Conservation (phyloP, 1,284 basidiomycete genomes). For the Tetrapyrgos nigripes region DNA sequence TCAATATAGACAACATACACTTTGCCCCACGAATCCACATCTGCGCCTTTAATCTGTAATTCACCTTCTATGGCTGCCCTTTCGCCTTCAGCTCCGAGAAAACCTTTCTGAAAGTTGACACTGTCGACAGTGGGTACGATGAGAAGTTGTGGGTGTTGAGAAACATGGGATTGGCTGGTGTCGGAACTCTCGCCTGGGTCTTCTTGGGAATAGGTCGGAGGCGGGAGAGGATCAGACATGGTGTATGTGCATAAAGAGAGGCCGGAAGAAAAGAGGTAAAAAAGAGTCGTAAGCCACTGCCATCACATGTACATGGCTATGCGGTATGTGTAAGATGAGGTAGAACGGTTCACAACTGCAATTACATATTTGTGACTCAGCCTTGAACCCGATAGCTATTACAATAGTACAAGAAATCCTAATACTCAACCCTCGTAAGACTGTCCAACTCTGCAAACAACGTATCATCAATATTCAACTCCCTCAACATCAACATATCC, state of each 20-base stretch:
- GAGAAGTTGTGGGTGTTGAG: constrained; percentile 59
- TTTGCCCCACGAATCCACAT: constrained; percentile 63
- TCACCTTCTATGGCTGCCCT: constrained; percentile 83
- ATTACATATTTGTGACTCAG: no score
- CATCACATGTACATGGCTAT: constrained; percentile 6
- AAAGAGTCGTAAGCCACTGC: neutral
- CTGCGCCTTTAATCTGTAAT: constrained; percentile 76
- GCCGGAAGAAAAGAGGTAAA: constrained; percentile 6
- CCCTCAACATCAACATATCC: constrained; percentile 70
- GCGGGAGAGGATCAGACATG: constrained; percentile 47
- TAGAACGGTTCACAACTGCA: constrained; percentile 31
- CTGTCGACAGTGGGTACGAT: constrained; percentile 70
- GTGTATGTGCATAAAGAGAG: constrained; percentile 6
- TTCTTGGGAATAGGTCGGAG: constrained; percentile 53
- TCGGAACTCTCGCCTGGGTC: constrained; percentile 31
- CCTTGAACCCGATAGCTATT: no score
- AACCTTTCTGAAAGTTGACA: constrained; percentile 81
- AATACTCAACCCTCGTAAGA: constrained; percentile 66
- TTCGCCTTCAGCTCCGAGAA: constrained; percentile 79
- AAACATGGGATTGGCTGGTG: neutral
- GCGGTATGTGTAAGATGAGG: constrained; percentile 4
- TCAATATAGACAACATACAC: constrained; percentile 56
- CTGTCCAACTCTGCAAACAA: constrained; percentile 82
- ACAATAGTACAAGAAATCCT: constrained; percentile 11
- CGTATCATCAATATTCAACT: constrained; percentile 61